These are phyloP conservation scores for Xylariaceae sp. DNA, from an alignment of 2,329 filamentous ascomycete genomes.

Conservation along the genomic window DNA sequence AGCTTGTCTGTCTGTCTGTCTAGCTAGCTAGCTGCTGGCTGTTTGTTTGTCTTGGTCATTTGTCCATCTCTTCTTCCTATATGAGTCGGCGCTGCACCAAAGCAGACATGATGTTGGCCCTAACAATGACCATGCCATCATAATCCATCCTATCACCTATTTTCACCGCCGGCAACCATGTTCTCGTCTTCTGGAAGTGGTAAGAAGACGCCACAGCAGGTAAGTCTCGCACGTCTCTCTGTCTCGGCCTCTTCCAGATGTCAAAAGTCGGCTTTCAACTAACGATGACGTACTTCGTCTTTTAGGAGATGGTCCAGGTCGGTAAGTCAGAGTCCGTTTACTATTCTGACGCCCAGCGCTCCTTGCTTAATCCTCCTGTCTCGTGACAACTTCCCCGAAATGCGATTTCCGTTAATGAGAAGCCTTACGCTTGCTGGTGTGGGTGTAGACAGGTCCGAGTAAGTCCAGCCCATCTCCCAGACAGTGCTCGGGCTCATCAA, in stretches of 20 bases:
- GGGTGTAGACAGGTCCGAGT: slow-evolving; percentile 56
- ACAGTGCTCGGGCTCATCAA: slow-evolving; percentile 2
- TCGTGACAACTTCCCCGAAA: not conserved
- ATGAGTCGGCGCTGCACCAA: not conserved
- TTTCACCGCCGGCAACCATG: slow-evolving; percentile 41
- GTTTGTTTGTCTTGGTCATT: not conserved
- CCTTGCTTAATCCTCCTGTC: not conserved
- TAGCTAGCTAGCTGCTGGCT: not conserved
- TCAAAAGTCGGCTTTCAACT: slow-evolving; percentile 9
- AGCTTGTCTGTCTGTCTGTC: not conserved
- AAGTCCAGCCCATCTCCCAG: slow-evolving; percentile 33
- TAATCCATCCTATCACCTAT: slow-evolving; percentile 12
- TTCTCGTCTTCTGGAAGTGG: slow-evolving; percentile 59
- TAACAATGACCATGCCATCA: slow-evolving; percentile 26
- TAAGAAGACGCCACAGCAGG: slow-evolving; percentile 69
- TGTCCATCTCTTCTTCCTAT: not conserved
- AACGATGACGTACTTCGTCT: slow-evolving; percentile 41
- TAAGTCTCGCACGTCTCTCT: slow-evolving; percentile 39
- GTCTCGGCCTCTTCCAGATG: not conserved
- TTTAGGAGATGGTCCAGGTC: slow-evolving; percentile 95
- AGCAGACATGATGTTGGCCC: slow-evolving; percentile 7
- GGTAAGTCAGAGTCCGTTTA: slow-evolving; percentile 53
- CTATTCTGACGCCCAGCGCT: slow-evolving; percentile 16
- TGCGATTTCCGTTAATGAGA: slow-evolving; percentile 7
- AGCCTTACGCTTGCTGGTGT: slow-evolving; percentile 4